Conservation (phyloP, 331 rosid species). For the Arachis monticola region DNA sequence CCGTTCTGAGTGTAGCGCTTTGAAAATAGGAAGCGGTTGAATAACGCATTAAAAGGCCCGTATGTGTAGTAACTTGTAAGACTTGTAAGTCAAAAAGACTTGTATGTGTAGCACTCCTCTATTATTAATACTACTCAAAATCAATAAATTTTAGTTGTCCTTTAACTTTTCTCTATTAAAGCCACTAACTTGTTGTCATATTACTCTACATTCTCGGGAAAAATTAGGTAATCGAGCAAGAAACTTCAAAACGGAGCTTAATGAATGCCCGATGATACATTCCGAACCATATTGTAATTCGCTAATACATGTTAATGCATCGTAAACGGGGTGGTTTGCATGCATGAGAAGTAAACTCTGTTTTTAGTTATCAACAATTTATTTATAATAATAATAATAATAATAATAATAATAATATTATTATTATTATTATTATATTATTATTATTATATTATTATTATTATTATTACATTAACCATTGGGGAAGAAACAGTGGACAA, state of each 20-base stretch:
- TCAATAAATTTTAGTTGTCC: too few relatives aligned
- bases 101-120: too few relatives aligned
- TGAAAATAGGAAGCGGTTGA: too few relatives aligned
- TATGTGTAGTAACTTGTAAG: too few relatives aligned
- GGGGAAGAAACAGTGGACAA: constrained; percentile 30
- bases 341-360: not conserved
- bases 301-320: not conserved
- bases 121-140: too few relatives aligned
- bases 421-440: too few relatives aligned
- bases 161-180: not conserved
- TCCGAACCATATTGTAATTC: not conserved
- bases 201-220: not conserved
- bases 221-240: not conserved
- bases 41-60: too few relatives aligned
- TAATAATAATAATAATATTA: too few relatives aligned
- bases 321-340: not conserved
- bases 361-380: not conserved
- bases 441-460: too few relatives aligned
- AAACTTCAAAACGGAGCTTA: not conserved
- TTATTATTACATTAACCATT: not conserved
- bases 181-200: not conserved
- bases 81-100: too few relatives aligned
- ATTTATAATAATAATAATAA: not conserved
- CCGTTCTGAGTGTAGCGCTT: too few relatives aligned
- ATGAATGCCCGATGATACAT: not conserved